Conservation (phyloP, 768 basidiomycete species). For the Lactifluus volemus region DNA sequence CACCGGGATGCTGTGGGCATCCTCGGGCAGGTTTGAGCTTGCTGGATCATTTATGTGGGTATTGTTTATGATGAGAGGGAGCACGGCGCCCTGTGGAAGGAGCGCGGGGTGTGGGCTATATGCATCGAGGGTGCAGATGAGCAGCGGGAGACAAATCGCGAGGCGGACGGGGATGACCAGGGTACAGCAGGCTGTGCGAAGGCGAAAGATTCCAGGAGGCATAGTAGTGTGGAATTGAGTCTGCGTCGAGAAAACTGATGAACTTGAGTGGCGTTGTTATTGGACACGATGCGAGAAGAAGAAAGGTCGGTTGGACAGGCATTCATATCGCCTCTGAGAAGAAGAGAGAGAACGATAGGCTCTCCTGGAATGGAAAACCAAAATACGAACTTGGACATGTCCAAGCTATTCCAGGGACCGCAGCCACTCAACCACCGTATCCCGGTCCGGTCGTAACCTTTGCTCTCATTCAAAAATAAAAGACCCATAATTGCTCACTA, state of each 20-base stretch:
- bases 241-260: neutral
- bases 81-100: neutral
- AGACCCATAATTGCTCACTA: too few species aligned
- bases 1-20: neutral
- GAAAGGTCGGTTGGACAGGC: too few species aligned
- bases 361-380: too few species aligned
- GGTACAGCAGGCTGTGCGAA: slow-evolving; percentile 13
- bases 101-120: slow-evolving; percentile 5
- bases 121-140: slow-evolving; percentile 15
- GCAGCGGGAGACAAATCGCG: slow-evolving; percentile 16
- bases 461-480: too few species aligned
- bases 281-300: too few species aligned
- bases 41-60: neutral
- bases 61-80: neutral
- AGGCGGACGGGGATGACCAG: slow-evolving; percentile 17
- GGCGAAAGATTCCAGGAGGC: slow-evolving; percentile 13
- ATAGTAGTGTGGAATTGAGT: neutral
- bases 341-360: too few species aligned
- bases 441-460: too few species aligned
- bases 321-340: too few species aligned
- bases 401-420: too few species aligned
- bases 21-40: neutral
- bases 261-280: too few species aligned
- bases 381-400: too few species aligned
- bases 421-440: too few species aligned